phyloP scores from a whole-genome alignment of 768 basidiomycete genomes.

The Tulasnella sp. region DNA sequence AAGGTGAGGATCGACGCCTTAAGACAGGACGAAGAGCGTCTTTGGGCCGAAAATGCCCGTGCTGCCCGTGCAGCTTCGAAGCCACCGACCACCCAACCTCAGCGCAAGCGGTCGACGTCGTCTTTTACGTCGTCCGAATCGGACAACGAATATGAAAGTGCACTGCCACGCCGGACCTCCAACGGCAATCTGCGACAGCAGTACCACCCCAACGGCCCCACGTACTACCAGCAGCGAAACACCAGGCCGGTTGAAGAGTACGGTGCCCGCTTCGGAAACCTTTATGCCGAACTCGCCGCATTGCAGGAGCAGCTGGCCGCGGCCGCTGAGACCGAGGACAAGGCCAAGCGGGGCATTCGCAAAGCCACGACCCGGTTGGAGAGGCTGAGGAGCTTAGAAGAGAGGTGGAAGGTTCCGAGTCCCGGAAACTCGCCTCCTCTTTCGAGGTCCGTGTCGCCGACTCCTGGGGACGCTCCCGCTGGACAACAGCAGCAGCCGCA shows the following conservation, averaged over 20 bases:
- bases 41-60: constrained; percentile 18
- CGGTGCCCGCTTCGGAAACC: constrained; percentile 1
- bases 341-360: constrained; percentile 10
- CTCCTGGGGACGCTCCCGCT: neutral
- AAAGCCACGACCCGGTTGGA: constrained; percentile 22
- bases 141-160: neutral
- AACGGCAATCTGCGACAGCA: neutral
- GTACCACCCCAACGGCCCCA: neutral
- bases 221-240: neutral
- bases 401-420: constrained; percentile 9
- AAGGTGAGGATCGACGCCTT: constrained; percentile 6
- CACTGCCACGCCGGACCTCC: neutral
- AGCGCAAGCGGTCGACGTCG: neutral
- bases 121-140: constrained; percentile 12
- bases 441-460: constrained; percentile 17
- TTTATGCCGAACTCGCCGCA: constrained; percentile 13
- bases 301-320: constrained; percentile 1
- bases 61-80: neutral
- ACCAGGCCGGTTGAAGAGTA: neutral
- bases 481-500: neutral
- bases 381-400: neutral
- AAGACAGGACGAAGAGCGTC: constrained; percentile 12
- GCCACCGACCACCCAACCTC: neutral
- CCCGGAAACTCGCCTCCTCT: neutral
- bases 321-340: constrained; percentile 1